Base-by-base conservation (phyloP, 2,329 filamentous ascomycete species). In the Fusarium sp. region DNA sequence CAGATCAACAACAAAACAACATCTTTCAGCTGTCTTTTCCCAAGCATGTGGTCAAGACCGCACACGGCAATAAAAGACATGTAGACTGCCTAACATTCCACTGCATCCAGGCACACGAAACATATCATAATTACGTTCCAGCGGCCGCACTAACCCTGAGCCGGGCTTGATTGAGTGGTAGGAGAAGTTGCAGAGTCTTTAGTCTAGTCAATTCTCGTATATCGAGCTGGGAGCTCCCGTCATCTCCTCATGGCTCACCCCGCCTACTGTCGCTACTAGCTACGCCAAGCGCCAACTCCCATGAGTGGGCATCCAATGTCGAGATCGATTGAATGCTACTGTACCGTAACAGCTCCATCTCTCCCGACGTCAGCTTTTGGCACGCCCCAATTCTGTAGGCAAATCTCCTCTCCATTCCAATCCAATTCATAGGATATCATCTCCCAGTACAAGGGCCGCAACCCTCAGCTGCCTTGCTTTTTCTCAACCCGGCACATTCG, bases 391-490 rank as follows among this genome's bases (percentile, higher is more conserved):
- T 39, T 13, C 13, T 15, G 32, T 28, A 19, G 24, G 7, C 39
- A 43, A 39, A 53, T 58, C 35, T 60, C 62, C 49, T 34, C 43
- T 59, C 47, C 58, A 66, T 58, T 66, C 49, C 31, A 62, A 51
- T 41, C 40, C 48, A 46, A 32, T 53, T 19, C 19, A 19, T 19
- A 19, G 19, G 39, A 35, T 22, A 44, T 43, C n/a, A 7, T 46
- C 47, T 58, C 43, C 34, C 19, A 44, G 40, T 34, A 52, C 58
- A 57, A 19, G 51, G 39, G 31, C 51, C 36, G 45, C 43, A 50
- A 35, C 55, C 45, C 55, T 42, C 31, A 56, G 12, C 22, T 49
- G 31, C 36, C 35, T 41, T 47, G 34, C 25, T 28, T 46, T 39
- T 53, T 35, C 19, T 49, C 34, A 48, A 42, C 41, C 25, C 38